A percentile compares a stretch with the other conserved stretches of the same genome.
Evolutionary conservation across 441 rosid species (phyloP).

Genomic region (Manihot esculenta): DNA sequence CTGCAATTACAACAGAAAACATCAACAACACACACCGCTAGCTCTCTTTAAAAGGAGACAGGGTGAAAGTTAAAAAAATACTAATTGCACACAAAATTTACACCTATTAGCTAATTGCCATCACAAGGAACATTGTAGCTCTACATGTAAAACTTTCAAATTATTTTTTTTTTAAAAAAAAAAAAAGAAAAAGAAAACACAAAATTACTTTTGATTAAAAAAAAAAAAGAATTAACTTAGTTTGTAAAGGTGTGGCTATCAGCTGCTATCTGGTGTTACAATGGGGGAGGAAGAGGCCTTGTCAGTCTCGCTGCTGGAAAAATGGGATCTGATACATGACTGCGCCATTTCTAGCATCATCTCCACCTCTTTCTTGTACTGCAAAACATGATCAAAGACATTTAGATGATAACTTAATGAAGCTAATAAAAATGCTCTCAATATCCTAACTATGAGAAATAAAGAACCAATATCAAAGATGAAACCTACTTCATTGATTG

Average conservation of each 20-base stretch:
- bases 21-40: conserved; percentile 28
- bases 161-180: not conserved
- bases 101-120: conserved; percentile 28
- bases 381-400: conserved; percentile 6
- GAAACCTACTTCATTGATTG: conserved; percentile 69
- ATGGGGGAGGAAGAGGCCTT: conserved; percentile 26
- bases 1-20: conserved; percentile 1
- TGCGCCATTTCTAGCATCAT: conserved; percentile 65
- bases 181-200: not conserved
- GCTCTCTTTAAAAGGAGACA: conserved; percentile 28
- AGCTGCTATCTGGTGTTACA: conserved; percentile 33
- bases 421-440: conserved; percentile 10
- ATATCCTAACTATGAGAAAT: not conserved
- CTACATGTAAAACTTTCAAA: not conserved
- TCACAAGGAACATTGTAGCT: conserved; percentile 4
- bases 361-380: conserved; percentile 95
- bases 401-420: not conserved
- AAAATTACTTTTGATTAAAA: not conserved
- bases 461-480: not conserved
- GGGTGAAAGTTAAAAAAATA: conserved; percentile 22
- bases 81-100: not conserved
- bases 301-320: conserved; percentile 18
- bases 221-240: not conserved
- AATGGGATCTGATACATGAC: conserved; percentile 38
- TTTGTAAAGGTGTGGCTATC: not conserved